Evolutionary conservation across 768 basidiomycete species (phyloP).

Genomic region (Trametes meyenii): DNA sequence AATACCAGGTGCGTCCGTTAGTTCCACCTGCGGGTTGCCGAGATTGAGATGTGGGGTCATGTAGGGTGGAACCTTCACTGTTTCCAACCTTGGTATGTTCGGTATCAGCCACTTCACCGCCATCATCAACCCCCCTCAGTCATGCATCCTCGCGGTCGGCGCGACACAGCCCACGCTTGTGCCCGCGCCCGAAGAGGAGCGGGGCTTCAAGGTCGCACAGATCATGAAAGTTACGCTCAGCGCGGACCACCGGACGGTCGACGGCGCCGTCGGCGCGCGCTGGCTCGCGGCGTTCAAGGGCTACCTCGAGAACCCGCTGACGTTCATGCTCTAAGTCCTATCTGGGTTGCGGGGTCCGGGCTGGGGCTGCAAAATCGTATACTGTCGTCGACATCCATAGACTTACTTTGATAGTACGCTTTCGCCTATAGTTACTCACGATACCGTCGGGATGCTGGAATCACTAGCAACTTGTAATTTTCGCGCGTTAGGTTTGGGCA

Average conservation of each 20-base stretch:
- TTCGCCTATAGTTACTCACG: slow-evolving; percentile 25
- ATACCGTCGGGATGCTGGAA: slow-evolving; percentile 22
- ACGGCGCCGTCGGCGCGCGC: slow-evolving; percentile 92
- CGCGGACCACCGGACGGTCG: slow-evolving; percentile 93
- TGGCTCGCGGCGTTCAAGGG: slow-evolving; percentile 95
- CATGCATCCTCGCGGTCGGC: slow-evolving; percentile 96
- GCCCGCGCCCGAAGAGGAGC: slow-evolving; percentile 86
- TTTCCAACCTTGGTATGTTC: slow-evolving; percentile 99
- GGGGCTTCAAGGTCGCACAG: slow-evolving; percentile 91
- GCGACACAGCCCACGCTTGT: slow-evolving; percentile 84
- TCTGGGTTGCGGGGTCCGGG: not conserved
- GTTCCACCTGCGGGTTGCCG: no score
- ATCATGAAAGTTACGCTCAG: slow-evolving; percentile 96
- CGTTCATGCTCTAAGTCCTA: slow-evolving; percentile 83
- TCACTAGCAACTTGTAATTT: slow-evolving; percentile 23
- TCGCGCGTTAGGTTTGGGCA: not conserved
- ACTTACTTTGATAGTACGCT: slow-evolving; percentile 24
- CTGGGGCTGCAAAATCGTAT: slow-evolving; percentile 17
- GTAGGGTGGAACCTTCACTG: slow-evolving; percentile 96
- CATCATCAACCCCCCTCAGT: slow-evolving; percentile 98
- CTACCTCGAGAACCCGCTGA: slow-evolving; percentile 94
- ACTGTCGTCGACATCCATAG: slow-evolving; percentile 19
- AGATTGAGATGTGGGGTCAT: slow-evolving; percentile 1
- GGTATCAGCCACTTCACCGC: slow-evolving; percentile 95
- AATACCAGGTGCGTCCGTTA: slow-evolving; percentile 90